Base-by-base conservation (phyloP, 495 filamentous ascomycete species). In the Geoglossum glabrum region DNA sequence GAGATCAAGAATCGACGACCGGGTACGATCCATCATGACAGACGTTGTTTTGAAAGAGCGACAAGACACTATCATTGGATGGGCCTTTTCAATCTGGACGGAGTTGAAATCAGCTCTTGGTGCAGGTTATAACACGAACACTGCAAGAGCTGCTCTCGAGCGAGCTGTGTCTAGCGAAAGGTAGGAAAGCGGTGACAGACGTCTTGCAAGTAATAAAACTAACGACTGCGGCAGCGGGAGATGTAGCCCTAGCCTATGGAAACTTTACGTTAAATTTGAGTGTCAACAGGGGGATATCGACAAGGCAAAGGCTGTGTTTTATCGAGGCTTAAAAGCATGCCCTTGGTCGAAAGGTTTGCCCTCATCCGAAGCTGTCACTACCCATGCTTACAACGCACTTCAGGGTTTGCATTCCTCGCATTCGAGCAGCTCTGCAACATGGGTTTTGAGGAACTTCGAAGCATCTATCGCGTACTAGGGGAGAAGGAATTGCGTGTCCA, bases 61-160 rank as follows among this genome's bases (percentile, higher is more conserved):
- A 4, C 57, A 71, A 31, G 71, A 75, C 33, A 76, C 67, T 49
- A 63, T 83, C 15, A 69, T 74, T 28, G 78, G 77, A 19, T 78
- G 81, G 52, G 68, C 81, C 31, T 85, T 90, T 65, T 77, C 76
- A 5, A 83, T 96, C 40, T 73, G 74, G 55, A 73, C 78, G 57
- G 87, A 92, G 60, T 61, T 82, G 28, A 68, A 66, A 57, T 73
- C 73, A 23, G 63, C 70, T 34, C n/a, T 63, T 19, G 62, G 62
- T 57, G 49, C 66, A 34, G 70, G 73, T 0, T 79, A 79, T 17
- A 87, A 79, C 21, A 59, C 69, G 0, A 73, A 85, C 62, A 79
- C 84, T 1, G 72, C 76, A 2, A 79, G 79, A 17, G 73, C 78
- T 2, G 77, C 83, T 1, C 89, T 92, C 59, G 87, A 92, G 67